Evolutionary conservation across 2,329 filamentous ascomycete species (phyloP), one percentile per base, ranked within the genome.

Genomic region (Xylaria sp.): DNA sequence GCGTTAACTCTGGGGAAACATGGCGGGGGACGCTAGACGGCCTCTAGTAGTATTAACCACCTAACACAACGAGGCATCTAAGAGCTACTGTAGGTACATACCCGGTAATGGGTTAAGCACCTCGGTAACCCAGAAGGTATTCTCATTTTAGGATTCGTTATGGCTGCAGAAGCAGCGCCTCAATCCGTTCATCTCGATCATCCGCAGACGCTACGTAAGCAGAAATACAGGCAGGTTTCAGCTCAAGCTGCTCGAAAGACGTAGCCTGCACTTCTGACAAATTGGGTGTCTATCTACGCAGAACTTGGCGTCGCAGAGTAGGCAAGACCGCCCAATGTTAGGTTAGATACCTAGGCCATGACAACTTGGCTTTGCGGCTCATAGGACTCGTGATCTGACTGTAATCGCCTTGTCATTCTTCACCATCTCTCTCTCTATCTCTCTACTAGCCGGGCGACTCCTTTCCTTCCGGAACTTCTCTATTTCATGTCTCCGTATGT

Each of bases 201-300:
- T 35, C n/a, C 25, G 50, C 19, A n/a, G 14, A 46, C 49, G 25
- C 37, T 33, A 17, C 11, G 35, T 37, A 28, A 3, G n/a, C 38
- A 21, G 25, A 31, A 17, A 19, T 55, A 31, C 21, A 45, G 14
- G 12, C 11, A 17, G 31, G 8, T 61, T 52, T 55, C 45, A 56
- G 33, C 47, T 61, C 23, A 17, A 17, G 14, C 12, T 38, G 9
- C 28, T 31, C 9, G 28, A 31, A 31, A 11, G 15, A 50, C 52
- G 9, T 61, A 49, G 52, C 45, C 52, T 47, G 52, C 57, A 46
- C 57, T 52, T 37, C 45, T 60, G 52, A 64, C 52, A 56, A 56
- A 60, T 60, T 12, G 46, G 38, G 53, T 52, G 11, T 9, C 17
- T 8, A 14, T n/a, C 35, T 21, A 11, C 28, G 6, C 8, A 11